Base-by-base conservation (phyloP, 1,284 basidiomycete species). In the Rugiboletus extremiorientalis region DNA sequence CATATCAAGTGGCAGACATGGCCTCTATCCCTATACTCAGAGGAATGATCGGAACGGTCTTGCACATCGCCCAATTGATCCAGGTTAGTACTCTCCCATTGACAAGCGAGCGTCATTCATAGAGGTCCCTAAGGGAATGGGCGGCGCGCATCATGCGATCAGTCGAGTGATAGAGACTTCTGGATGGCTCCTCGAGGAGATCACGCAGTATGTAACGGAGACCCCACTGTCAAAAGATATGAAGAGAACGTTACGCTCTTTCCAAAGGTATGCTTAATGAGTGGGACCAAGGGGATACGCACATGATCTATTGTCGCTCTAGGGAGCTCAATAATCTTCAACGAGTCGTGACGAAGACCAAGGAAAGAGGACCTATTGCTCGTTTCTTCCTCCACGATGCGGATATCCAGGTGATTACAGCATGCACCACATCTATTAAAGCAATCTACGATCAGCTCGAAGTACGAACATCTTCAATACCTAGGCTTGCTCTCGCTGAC, bases 101-200 rank as follows among this genome's bases (percentile, higher is more conserved):
- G 1, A 31, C 1, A 6, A 9, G 23, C 7, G 0, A 9, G 12
- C 6, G 11, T 3, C 7, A 4, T 18, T 38, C 55, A 64, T 3
- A 59, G 0, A 25, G 0, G 2, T 18, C 44, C 45, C 2, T 4
- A 40, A 65, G 64, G 52, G 37, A 28, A 65, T 64, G 46, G 58
- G 47, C 0, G 63, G 66, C 1, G 50, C 47, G 2, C 63, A 65
- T 40, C 64, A 68, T 37, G 30, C 49, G 20, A 64, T 66, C 10
- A 28, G 6, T 22, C 53, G 51, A 34, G 62, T 64, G 9, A 28
- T 68, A 9, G 55, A 66, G 45, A 37, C 45, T 15, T 62, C 62
- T 6, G 64, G 49, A 10, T 68, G 51, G 55, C 23, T 65, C 5
- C 62, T 65, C 8, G 33, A 62, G 1, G 64, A 56, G n/a, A 65